Conservation (phyloP, 768 basidiomycete species). For the Leucosporidium yakuticum region DNA sequence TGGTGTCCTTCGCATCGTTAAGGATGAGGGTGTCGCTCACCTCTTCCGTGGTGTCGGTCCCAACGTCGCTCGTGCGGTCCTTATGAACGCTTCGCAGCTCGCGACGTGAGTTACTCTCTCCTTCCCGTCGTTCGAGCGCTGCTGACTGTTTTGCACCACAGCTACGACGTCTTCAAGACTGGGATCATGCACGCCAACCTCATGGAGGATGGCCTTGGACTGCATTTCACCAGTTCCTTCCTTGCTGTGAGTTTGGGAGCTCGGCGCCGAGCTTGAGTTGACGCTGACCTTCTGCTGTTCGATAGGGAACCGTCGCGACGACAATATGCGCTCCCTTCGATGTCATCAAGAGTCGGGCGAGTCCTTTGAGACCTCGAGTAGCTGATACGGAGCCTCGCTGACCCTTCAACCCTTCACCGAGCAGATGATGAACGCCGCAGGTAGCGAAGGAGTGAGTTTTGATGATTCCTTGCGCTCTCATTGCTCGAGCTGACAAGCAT, state of each 20-base stretch:
- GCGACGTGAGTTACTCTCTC: slow-evolving; percentile 24
- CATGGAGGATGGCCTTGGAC: slow-evolving; percentile 33
- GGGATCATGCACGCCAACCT: slow-evolving; percentile 21
- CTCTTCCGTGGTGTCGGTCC: slow-evolving; percentile 38
- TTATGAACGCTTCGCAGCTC: slow-evolving; percentile 39
- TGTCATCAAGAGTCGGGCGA: slow-evolving; percentile 37
- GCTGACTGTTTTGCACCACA: neutral
- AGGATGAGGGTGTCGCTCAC: slow-evolving; percentile 30
- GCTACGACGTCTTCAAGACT: slow-evolving; percentile 39
- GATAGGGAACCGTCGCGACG: slow-evolving; percentile 37
- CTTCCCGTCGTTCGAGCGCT: neutral
- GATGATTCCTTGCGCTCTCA: neutral
- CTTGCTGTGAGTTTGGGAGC: slow-evolving; percentile 27
- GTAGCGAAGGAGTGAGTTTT: slow-evolving; percentile 8
- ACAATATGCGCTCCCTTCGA: slow-evolving; percentile 38
- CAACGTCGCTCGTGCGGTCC: slow-evolving; percentile 35
- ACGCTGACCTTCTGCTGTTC: neutral
- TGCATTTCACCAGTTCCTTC: slow-evolving; percentile 37
- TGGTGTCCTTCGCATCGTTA: slow-evolving; percentile 33
- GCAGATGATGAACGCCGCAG: slow-evolving; percentile 38
- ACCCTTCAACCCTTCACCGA: neutral
- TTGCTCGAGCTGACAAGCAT: neutral
- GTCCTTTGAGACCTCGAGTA: neutral
- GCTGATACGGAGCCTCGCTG: neutral
- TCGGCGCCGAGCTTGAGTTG: neutral